Evolutionary conservation across 805 yeast genomes (phyloP).

Genomic region (Clavispora santaluciae): DNA sequence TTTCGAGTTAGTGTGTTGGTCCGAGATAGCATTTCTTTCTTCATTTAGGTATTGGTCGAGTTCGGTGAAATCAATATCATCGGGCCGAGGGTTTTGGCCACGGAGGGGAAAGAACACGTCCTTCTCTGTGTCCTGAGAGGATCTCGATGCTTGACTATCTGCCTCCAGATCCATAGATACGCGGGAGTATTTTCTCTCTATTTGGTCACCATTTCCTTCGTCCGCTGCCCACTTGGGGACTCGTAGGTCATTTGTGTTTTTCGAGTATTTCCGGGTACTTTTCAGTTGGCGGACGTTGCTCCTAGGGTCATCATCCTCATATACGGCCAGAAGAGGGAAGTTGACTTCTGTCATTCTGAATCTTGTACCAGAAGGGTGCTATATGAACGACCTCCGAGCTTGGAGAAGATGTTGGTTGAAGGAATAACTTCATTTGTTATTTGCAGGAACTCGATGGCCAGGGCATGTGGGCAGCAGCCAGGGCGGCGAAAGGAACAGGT

Average conservation of each 20-base stretch:
- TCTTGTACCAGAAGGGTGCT: too few relatives aligned
- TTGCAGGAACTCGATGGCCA: too few relatives aligned
- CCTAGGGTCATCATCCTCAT: not conserved
- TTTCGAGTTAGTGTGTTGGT: not conserved
- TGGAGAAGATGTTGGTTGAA: too few relatives aligned
- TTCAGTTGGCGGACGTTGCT: not conserved
- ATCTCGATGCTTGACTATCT: not conserved
- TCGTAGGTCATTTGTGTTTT: not conserved
- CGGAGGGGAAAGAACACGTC: constrained; percentile 1
- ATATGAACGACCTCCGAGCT: too few relatives aligned
- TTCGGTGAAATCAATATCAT: constrained; percentile 2
- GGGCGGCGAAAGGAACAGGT: too few relatives aligned
- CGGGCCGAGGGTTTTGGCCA: not conserved
- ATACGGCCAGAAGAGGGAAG: not conserved
- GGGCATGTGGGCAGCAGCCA: too few relatives aligned
- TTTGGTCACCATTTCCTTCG: not conserved
- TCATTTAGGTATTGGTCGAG: not conserved
- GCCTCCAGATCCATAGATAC: not conserved
- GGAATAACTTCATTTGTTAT: too few relatives aligned
- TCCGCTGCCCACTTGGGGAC: not conserved
- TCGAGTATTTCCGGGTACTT: not conserved
- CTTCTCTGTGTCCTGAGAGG: constrained; percentile 2
- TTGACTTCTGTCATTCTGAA: not conserved
- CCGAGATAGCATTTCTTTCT: not conserved
- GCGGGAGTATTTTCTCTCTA: not conserved